These are phyloP conservation scores for Flaveria ramosissima DNA, from an alignment of 129 eudicot species.

Conservation along the genomic window DNA sequence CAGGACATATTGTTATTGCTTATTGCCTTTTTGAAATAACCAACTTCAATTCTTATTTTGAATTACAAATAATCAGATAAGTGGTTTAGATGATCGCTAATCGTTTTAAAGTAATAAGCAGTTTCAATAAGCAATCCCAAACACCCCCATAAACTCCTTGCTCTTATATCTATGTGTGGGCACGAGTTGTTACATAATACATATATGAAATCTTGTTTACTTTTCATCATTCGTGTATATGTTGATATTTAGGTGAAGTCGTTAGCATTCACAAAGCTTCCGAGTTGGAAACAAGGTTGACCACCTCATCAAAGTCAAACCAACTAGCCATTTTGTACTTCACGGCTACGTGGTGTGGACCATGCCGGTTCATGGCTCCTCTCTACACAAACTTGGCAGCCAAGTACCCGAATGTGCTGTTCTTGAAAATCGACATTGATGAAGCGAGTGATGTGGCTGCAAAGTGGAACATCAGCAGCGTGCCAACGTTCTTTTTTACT, in stretches of 20 bases:
- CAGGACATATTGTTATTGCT: too few species aligned
- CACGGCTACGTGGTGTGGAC: slow-evolving; percentile 96
- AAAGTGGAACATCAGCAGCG: slow-evolving; percentile 60
- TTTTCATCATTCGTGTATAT: neutral
- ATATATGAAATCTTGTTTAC: neutral
- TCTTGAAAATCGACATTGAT: slow-evolving; percentile 74
- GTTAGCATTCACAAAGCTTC: slow-evolving; percentile 46
- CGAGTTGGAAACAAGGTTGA: slow-evolving; percentile 53
- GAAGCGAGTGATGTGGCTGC: slow-evolving; percentile 60
- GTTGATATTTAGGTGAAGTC: slow-evolving; percentile 61
- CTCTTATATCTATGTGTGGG: neutral
- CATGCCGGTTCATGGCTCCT: slow-evolving; percentile 72
- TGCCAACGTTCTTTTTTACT: slow-evolving; percentile 61
- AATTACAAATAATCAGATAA: neutral
- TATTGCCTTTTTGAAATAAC: too few species aligned
- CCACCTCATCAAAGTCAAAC: slow-evolving; percentile 52
- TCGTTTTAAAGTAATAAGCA: neutral
- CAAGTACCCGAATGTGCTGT: slow-evolving; percentile 54
- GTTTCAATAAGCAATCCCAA: neutral
- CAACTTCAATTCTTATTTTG: too few species aligned
- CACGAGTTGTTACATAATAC: neutral
- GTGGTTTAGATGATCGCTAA: neutral
- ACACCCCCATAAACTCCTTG: neutral
- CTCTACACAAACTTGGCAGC: slow-evolving; percentile 54
- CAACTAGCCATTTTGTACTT: slow-evolving; percentile 67